Base-by-base conservation (phyloP, 2,329 filamentous ascomycete species). In the Fusarium mundagurra region DNA sequence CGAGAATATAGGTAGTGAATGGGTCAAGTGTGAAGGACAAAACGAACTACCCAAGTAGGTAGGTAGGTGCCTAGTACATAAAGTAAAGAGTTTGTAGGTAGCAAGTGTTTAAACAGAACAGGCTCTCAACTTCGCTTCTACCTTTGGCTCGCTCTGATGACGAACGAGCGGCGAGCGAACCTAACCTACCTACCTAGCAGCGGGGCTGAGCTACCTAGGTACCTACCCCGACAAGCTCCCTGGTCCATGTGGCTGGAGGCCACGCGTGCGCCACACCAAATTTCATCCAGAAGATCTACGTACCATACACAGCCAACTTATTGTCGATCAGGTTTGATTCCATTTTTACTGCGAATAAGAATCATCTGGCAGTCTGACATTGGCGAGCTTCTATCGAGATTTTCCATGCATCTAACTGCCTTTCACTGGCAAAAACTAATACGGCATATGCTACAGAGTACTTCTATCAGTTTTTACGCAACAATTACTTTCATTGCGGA, bases 181-280 rank as follows among this genome's bases (percentile, higher is more conserved):
- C 41, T 7, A 43, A 41, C 45, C 41, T 7, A 43, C 38, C 45
- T n/a, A 72, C 33, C 33, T 14, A 38, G 18, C 20, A 38, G 72
- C 59, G 72, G 73, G 73, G 73, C 73, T 76, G 63, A 76, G 73
- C 68, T 64, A 60, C 48, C 48, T 59, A n/a, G n/a, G n/a, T n/a
- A n/a, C n/a, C n/a, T n/a, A n/a, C 27, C 24, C 41, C 34, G 47
- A 61, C 63, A 39, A 67, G 63, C 65, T 68, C 34, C 67, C 64
- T 33, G 44, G 64, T 34, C 41, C 48, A 55, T 67, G 71, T 73
- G 60, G 63, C 71, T 67, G 39, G 31, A 22, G 61, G 63, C 55
- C 71, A 74, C 71, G 67, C 67, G 65, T 57, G 71, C 71, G 71
- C 71, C 71, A 74, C 71, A 73, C 43, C n/a, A 54, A 50, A 45